Conservation (phyloP, 306 rosid genomes). For the Boehmeria nivea region DNA sequence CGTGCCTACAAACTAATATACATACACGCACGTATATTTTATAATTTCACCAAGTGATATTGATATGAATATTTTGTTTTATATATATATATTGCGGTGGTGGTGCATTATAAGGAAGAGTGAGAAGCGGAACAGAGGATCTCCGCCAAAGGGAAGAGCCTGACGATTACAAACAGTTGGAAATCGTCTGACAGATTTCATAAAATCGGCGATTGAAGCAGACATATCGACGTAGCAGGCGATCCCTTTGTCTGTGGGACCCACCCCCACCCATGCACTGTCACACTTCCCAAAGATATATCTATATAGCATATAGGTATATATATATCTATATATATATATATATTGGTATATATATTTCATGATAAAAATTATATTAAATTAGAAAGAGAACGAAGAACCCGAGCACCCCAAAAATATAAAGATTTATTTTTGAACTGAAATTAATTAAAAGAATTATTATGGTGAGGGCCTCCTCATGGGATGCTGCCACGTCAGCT, state of each 20-base stretch:
- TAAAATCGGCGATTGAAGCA: conserved; percentile 5
- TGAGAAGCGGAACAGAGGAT: neutral
- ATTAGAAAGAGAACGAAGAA: neutral
- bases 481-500: conserved; percentile 23
- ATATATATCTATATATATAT: no score
- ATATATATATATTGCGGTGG: no score
- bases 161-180: conserved; percentile 7
- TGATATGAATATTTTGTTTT: no score
- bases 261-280: conserved; percentile 14
- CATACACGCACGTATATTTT: no score
- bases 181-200: neutral
- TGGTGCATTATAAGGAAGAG: neutral
- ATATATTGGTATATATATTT: no score
- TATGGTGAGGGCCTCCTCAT: conserved; percentile 4
- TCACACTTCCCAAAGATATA: conserved; percentile 9
- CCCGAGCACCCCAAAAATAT: no score
- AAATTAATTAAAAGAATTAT: neutral
- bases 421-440: no score
- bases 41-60: no score
- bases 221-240: conserved; percentile 10
- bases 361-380: neutral
- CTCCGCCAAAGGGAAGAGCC: neutral
- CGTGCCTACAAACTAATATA: no score
- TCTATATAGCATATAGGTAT: no score
- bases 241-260: conserved; percentile 7